Evolutionary conservation across 23 red algal species (phyloP).

Genomic region (Gracilaria vermiculophylla): DNA sequence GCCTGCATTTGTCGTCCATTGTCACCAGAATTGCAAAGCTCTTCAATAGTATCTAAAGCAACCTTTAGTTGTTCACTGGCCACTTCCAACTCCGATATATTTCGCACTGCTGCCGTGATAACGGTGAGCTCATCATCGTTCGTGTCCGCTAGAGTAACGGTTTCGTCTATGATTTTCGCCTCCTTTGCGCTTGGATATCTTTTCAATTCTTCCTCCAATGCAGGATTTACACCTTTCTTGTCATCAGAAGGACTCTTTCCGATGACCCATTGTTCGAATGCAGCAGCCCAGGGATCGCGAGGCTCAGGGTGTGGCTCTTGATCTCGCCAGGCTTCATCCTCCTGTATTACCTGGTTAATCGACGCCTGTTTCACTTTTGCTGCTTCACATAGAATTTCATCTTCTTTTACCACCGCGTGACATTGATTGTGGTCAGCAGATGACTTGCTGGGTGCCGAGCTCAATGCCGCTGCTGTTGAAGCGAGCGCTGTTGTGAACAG

Average conservation of each 20-base stretch:
- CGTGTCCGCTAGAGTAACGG: neutral
- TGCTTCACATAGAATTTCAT: conserved; percentile 22
- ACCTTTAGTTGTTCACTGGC: neutral
- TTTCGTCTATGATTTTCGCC: neutral
- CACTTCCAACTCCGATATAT: neutral
- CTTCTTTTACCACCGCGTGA: neutral
- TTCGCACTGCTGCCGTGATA: neutral
- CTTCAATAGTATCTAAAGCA: conserved; percentile 27
- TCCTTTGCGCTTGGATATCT: neutral
- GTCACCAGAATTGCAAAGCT: conserved; percentile 50
- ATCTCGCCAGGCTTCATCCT: conserved; percentile 18
- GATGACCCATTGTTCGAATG: conserved; percentile 39
- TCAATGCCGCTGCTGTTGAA: neutral
- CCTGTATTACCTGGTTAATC: conserved; percentile 22
- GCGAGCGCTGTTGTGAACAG: neutral
- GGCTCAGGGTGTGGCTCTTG: neutral
- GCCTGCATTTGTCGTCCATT: conserved; percentile 48
- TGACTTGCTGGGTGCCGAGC: neutral
- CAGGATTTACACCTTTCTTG: neutral
- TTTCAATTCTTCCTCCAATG: conserved; percentile 12
- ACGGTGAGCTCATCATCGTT: conserved; percentile 38
- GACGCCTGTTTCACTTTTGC: conserved; percentile 5
- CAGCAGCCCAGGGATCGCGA: conserved; percentile 18
- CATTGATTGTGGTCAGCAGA: neutral
- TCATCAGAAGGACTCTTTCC: neutral